Evolutionary conservation across 2,329 filamentous ascomycete species (phyloP), one percentile per base, ranked within the genome.

Genomic region (Cladosporium phlei): DNA sequence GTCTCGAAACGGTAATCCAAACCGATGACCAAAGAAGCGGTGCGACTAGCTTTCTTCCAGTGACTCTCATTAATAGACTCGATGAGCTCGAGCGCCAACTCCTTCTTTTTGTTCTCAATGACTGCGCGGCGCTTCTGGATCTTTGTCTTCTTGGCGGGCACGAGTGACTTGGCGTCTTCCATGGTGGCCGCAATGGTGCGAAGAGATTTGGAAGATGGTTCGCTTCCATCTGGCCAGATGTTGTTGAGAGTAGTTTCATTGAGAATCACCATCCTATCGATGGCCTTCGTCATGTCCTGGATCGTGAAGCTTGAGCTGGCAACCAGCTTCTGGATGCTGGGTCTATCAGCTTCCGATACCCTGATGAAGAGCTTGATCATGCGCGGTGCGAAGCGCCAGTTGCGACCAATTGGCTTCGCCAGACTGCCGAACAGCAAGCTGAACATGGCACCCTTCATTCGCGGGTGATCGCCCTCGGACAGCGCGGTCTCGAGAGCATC

Each of bases 321-420:
- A 11, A 88, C 88, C 12, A 98, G 77, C 57, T 86, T 89, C 65
- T 98, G 93, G 30, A 98, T 91, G 1, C 91, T 96, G 4, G 88
- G 82, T 64, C 95, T 95, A 67, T 98, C 93, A 12, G 94, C 89
- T 27, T 83, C 83, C 14, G 86, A 90, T 2, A 93, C 88, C 58
- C 86, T 81, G 53, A 98, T 93, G 68, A 95, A 98, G 7, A 93
- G 75, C 44, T 84, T 83, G 71, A 98, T 87, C 38, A 96, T 72
- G n/a, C 85, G 79, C 1, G 94, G 93, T 0, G 93, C 88, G 66
- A 90, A 96, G 29, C 90, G 85, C 94, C 94, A 98, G 64, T 98
- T 90, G 46, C 86, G 84, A 37, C 88, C 80, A 35, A 95, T 79
- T 0, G 91, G 94, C 69, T 90, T 94, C 5, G 89, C 78, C 27